Percentiles rank a stretch among this genome's conserved stretches.
These are phyloP conservation scores for Aspergillus kassunensis DNA, from an alignment of 495 filamentous ascomycete species.

Conservation along the genomic window DNA sequence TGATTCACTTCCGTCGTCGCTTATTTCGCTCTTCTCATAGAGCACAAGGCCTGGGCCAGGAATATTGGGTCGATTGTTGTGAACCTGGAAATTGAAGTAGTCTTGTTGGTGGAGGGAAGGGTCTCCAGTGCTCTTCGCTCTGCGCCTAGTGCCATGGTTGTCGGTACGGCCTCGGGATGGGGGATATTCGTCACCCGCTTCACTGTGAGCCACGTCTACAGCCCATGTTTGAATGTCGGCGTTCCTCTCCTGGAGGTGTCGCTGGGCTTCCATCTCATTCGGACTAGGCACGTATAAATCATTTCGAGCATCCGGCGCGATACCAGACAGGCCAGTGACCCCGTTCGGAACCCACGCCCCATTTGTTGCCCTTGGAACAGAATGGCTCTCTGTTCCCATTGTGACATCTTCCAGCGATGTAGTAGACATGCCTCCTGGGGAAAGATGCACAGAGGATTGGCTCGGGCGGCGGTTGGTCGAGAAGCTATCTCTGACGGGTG, in stretches of 20 bases:
- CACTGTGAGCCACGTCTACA: constrained; percentile 41
- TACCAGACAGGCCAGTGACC: constrained; percentile 32
- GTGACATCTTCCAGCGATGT: constrained; percentile 30
- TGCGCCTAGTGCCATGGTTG: constrained; percentile 25
- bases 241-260: constrained; percentile 40
- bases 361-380: constrained; percentile 25
- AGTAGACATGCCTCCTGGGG: constrained; percentile 28
- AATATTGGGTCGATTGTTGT: constrained; percentile 23
- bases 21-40: constrained; percentile 43
- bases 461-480: constrained; percentile 25
- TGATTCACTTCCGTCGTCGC: constrained; percentile 33
- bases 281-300: constrained; percentile 41
- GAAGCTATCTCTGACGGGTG: constrained; percentile 32
- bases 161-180: constrained; percentile 19
- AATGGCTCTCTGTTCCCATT: constrained; percentile 14
- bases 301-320: constrained; percentile 38
- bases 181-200: constrained; percentile 31
- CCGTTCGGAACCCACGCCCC: constrained; percentile 32
- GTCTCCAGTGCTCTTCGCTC: constrained; percentile 48
- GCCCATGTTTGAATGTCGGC: constrained; percentile 44
- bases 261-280: constrained; percentile 39
- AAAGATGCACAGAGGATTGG: constrained; percentile 39
- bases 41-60: constrained; percentile 46
- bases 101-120: constrained; percentile 36
- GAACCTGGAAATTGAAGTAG: constrained; percentile 34